Percentiles rank a stretch among this genome's conserved stretches.
These are phyloP conservation scores for Nannizziopsis barbatae DNA, from an alignment of 2,329 filamentous ascomycete genomes.

Conservation along the genomic window DNA sequence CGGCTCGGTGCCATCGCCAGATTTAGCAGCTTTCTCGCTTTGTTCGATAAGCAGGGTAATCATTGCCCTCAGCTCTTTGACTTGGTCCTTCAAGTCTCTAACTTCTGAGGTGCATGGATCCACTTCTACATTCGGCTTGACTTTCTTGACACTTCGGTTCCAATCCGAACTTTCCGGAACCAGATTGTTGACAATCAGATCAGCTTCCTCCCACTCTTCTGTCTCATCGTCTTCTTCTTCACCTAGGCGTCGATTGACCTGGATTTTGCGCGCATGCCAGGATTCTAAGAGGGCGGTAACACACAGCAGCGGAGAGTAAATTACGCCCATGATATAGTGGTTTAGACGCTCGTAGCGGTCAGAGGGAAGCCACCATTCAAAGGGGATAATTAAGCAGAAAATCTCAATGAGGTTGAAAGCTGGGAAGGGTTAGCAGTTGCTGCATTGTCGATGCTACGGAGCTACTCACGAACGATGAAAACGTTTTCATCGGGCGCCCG, in stretches of 20 bases:
- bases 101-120: slow-evolving; percentile 63
- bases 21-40: slow-evolving; percentile 8
- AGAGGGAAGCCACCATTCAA: slow-evolving; percentile 92
- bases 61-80: slow-evolving; percentile 53
- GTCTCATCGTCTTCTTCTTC: slow-evolving; percentile 81
- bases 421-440: slow-evolving; percentile 14
- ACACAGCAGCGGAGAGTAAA: slow-evolving; percentile 76
- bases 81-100: slow-evolving; percentile 34
- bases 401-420: slow-evolving; percentile 89
- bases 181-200: slow-evolving; percentile 41
- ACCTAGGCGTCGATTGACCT: slow-evolving; percentile 61
- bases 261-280: slow-evolving; percentile 54
- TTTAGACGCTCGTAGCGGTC: slow-evolving; percentile 67
- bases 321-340: slow-evolving; percentile 70
- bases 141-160: slow-evolving; percentile 65
- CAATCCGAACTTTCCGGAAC: slow-evolving; percentile 66
- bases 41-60: slow-evolving; percentile 46
- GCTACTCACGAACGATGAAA: slow-evolving; percentile 62
- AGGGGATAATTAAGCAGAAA: slow-evolving; percentile 61
- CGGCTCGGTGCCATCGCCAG: neutral
- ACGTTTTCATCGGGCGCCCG: slow-evolving; percentile 96
- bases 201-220: slow-evolving; percentile 88
- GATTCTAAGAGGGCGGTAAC: slow-evolving; percentile 65
- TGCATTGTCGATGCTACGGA: neutral
- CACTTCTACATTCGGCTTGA: slow-evolving; percentile 68